Base-by-base conservation (phyloP, 2,329 filamentous ascomycete genomes). In the Rutstroemia sp. region DNA sequence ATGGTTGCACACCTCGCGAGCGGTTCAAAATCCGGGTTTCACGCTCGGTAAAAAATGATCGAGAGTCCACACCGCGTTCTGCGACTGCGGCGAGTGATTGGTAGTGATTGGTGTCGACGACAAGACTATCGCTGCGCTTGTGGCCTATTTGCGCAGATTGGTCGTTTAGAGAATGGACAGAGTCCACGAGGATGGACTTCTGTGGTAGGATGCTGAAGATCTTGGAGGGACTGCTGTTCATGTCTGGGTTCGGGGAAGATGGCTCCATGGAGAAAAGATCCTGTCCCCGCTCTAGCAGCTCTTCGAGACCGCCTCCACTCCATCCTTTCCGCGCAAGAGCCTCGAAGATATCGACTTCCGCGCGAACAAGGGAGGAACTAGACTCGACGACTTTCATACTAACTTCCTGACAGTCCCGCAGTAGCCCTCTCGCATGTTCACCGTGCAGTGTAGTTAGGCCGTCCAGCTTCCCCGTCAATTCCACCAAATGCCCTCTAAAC, bases 281-380 rank as follows among this genome's bases (percentile, higher is more conserved):
- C 38, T 76, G 75, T 8, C 83, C 84, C 64, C 78, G 81, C 58
- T 87, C 83, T 3, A 87, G 72, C 4, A 87, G 70, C 37, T 86
- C 83, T 58, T 87, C 84, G 27, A 87, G 71, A 0, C 84, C 84
- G 30, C 83, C 84, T 39, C 84, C 84, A 19, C 73, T 79, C 84
- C 83, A 87, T 7, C 84, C 84, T 64, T 87, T 87, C 58, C 82
- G 73, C 19, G 84, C 83, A 23, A 87, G 71, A 23, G 79, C 75
- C 72, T 87, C 84, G 57, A 86, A 86, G 27, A 87, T 87, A 69
- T 87, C 84, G 19, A 87, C 80, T 71, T 87, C 84, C 54, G 84
- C 84, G 17, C 84, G 75, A 12, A 86, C 83, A 10, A 87, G 75
- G 59, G 80, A 82, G 64, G 83, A 85, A 64, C 80, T 80, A 17